phyloP scores from a whole-genome alignment of 257 asterid species.

The Salvia hispanica region DNA sequence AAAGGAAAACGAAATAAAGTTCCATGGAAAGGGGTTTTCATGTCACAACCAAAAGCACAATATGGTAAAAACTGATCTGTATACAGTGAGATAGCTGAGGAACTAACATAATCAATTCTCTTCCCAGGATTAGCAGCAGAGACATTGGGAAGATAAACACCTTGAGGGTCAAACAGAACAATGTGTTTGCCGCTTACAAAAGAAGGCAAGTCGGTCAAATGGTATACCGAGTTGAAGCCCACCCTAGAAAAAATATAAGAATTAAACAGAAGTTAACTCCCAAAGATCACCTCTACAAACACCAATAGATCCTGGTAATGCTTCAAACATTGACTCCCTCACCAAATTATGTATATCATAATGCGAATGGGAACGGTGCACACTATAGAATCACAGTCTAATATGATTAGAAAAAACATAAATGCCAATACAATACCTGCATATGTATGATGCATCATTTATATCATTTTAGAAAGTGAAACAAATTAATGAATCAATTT shows the following conservation, averaged over 20 bases:
- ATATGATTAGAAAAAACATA: too few relatives aligned
- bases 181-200: constrained; percentile 93
- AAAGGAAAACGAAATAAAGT: constrained; percentile 97
- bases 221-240: constrained; percentile 99
- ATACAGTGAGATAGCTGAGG: constrained; percentile 80
- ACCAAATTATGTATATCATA: constrained; percentile 19
- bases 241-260: constrained; percentile 62
- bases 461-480: neutral
- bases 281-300: constrained; percentile 22
- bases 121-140: constrained; percentile 93
- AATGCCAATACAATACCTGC: neutral
- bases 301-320: constrained; percentile 15
- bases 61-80: constrained; percentile 88
- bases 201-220: constrained; percentile 92
- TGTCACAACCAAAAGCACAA: constrained; percentile 95
- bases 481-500: neutral
- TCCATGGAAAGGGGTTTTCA: constrained; percentile 82
- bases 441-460: constrained; percentile 2
- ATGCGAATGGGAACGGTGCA: neutral
- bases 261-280: constrained; percentile 24
- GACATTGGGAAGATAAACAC: constrained; percentile 85
- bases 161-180: constrained; percentile 96
- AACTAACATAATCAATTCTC: constrained; percentile 83
- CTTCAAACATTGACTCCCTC: constrained; percentile 9
- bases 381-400: constrained; percentile 11